Base-by-base conservation (phyloP, 2,329 filamentous ascomycete species). In the Exophiala viscosa region DNA sequence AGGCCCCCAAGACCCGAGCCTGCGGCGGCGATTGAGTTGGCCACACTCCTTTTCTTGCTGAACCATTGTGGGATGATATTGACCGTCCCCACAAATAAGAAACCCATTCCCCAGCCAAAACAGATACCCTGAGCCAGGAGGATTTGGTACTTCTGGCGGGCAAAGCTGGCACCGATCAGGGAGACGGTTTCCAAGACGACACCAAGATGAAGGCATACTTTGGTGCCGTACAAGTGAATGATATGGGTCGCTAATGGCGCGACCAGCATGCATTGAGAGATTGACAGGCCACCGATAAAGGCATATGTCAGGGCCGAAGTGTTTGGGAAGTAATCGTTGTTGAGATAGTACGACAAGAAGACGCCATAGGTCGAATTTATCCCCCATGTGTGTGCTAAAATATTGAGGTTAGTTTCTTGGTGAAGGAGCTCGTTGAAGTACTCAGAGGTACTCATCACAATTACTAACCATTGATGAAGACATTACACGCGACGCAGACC, bases 371-470 rank as follows among this genome's bases (percentile, higher is more conserved):
- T 69, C 8, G 55, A 82, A 66, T 89, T 90, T 55, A 90, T 71
- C 6, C 86, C 86, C 86, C 86, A 90, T 1, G 86, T 88, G 64
- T 89, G 85, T 6, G n/a, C 56, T 58, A 15, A 31, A 23, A 53
- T 43, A n/a, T 50, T 44, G 48, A 9, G 39, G 15, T 33, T 28
- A 32, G 33, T 13, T 11, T 8, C 11, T 38, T 45, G 39, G 20
- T 39, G n/a, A n/a, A n/a, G n/a, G n/a, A n/a, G n/a, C n/a, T n/a
- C n/a, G n/a, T n/a, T n/a, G n/a, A n/a, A n/a, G n/a, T n/a, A n/a
- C n/a, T n/a, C n/a, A n/a, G n/a, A n/a, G n/a, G n/a, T n/a, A n/a
- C n/a, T n/a, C n/a, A n/a, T 39, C 13, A 36, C 23, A 33, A 43
- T 20, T 17, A 40, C 56, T 50, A 14, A 58, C 77, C 81, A 64